Evolutionary conservation across 176 grass and related monocot species (phyloP).

Genomic region (Avena atlantica): DNA sequence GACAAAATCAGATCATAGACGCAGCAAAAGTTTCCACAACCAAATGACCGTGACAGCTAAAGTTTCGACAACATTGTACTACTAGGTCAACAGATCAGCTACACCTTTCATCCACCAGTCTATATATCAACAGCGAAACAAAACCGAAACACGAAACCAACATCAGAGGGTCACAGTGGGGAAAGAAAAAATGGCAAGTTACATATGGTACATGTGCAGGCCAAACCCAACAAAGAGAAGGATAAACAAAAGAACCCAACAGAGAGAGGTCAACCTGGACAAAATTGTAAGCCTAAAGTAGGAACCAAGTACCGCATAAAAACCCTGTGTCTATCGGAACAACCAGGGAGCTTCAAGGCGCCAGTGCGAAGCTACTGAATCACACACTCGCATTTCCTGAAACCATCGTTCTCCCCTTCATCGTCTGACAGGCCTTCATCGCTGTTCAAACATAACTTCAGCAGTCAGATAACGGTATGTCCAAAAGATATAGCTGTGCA

Average conservation of each 20-base stretch:
- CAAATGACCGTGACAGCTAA: too few species aligned
- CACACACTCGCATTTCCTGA: conserved; percentile 84
- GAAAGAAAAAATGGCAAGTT: background rate
- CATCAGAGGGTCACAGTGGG: background rate
- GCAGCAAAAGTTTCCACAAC: too few species aligned
- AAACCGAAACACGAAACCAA: background rate
- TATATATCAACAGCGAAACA: background rate
- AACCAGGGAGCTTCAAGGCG: background rate
- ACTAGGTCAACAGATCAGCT: background rate
- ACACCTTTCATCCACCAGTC: background rate
- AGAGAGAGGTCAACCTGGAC: conserved; percentile 17
- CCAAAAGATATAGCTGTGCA: background rate
- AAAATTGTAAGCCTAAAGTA: conserved; percentile 54
- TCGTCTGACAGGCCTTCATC: conserved; percentile 76
- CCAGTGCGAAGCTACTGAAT: conserved; percentile 59
- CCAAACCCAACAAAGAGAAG: conserved; percentile 6
- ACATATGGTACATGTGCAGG: background rate
- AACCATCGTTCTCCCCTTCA: conserved; percentile 55
- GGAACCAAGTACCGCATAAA: background rate
- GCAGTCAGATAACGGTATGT: background rate
- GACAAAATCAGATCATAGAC: too few species aligned
- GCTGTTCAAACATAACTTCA: conserved; percentile 49
- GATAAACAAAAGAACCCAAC: background rate
- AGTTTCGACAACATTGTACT: too few species aligned
- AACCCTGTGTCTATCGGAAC: background rate